A percentile compares a stretch with the other conserved stretches of the same genome.
Conservation (phyloP, 2,329 filamentous ascomycete genomes). For the Aspergillus sp. region DNA sequence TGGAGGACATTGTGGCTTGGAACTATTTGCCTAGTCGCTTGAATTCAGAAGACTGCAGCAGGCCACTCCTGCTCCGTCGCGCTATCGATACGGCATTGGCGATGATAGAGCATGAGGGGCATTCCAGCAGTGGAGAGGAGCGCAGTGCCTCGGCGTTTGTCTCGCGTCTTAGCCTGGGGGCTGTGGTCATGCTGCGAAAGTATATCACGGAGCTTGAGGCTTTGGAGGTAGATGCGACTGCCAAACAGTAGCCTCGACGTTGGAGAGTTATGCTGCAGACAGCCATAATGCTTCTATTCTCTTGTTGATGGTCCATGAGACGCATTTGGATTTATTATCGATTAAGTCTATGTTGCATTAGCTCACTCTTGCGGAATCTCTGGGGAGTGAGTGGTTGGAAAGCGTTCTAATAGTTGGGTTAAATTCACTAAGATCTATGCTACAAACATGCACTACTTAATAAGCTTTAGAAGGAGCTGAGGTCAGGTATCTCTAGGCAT, state of each 20-base stretch:
- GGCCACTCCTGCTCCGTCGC: conserved; percentile 26
- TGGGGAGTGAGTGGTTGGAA: no score
- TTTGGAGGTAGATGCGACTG: conserved; percentile 14
- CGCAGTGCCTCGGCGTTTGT: conserved; percentile 31
- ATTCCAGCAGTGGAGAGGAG: conserved; percentile 19
- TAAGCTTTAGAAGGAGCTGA: no score
- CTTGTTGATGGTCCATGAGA: no score
- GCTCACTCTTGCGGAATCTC: no score
- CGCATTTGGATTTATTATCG: no score
- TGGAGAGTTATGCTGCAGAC: not conserved
- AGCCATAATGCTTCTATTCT: no score
- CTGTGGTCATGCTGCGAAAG: conserved; percentile 34
- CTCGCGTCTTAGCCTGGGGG: conserved; percentile 35
- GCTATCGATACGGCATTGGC: conserved; percentile 27
- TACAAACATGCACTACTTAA: no score
- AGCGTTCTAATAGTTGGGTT: no score
- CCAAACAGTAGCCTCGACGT: not conserved
- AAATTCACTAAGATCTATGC: no score
- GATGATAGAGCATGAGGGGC: conserved; percentile 32
- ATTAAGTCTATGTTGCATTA: no score
- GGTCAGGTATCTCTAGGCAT: no score
- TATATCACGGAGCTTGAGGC: conserved; percentile 29
- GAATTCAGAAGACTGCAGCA: not conserved
- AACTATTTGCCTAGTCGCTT: conserved; percentile 47
- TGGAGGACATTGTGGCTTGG: conserved; percentile 56